Evolutionary conservation across 2,329 filamentous ascomycete species (phyloP), one percentile per base, ranked within the genome.

Genomic region (Hypoxylon sp.): DNA sequence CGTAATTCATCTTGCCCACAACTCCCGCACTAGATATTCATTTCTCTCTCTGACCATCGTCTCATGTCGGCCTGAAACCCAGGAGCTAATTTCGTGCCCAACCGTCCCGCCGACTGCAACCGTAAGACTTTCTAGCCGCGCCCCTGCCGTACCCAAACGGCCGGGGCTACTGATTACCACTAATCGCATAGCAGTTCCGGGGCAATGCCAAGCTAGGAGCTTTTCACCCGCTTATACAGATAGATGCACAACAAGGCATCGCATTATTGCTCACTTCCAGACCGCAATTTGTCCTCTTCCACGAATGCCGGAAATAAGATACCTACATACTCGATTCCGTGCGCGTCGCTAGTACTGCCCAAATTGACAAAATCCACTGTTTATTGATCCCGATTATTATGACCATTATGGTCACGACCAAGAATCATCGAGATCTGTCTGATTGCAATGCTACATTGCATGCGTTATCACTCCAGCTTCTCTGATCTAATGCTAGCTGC

Each of bases 121-220:
- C 5, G 60, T 56, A 61, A 51, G 36, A n/a, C 45, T 36, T 51
- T 56, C 28, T 9, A 43, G 32, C 63, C 50, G 51, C 55, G 21
- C 28, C 41, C 21, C 57, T 43, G 53, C 59, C 57, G 53, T 32
- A 58, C 3, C 57, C 65, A 62, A 45, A 52, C 53, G 30, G 53
- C 61, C 58, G 60, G 63, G 52, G 38, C 65, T 36, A 46, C 56
- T 25, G 3, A 46, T 52, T 30, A 23, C 60, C 57, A 64, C 60
- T 62, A 64, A 65, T 49, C 43, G 21, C 49, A 55, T 28, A 41
- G 45, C 55, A 51, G 56, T 48, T 63, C 46, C 49, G 52, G 55
- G 21, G 6, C n/a, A 50, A 45, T 30, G 63, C 63, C 60, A 69
- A 67, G 63, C 57, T 60, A 67, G 60, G 56, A 61, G 59, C 49